Base-by-base conservation (phyloP, 768 basidiomycete species). In the Leccinum variicolor region DNA sequence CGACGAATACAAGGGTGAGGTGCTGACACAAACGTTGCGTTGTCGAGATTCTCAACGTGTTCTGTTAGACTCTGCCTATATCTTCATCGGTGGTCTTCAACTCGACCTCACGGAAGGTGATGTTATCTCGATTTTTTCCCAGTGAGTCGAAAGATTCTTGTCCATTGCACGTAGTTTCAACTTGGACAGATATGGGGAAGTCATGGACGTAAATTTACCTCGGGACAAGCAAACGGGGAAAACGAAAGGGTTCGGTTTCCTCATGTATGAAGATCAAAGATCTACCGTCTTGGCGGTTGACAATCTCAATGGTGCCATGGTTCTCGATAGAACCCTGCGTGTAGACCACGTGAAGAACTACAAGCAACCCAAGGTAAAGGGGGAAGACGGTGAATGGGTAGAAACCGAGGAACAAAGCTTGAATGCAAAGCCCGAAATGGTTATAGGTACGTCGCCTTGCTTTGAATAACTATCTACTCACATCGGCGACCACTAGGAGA, bases 181-280 rank as follows among this genome's bases (percentile, higher is more conserved):
- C 43, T 57, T 46, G 45, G 31, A 29, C 63, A 98, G 95, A 74
- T 98, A 91, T 75, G 96, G 96, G n/a, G 96, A 98, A 68, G 82
- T 98, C 33, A 87, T 94, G 78, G 94, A 99, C 67, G 77, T 98
- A 57, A 94, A 98, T 70, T 81, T 99, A 74, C 95, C 97, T 28
- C 83, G 95, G 50, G 94, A 97, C 76, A 95, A 94, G 69, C 81
- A 88, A 54, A 96, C 96, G 0, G 93, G 94, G 25, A 95, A 96
- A 69, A 79, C 88, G 0, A 86, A 77, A 67, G 97, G 97, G 2
- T 99, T 98, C 70, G 95, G 84, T 9, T 99, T 98, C 77, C 79
- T 98, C 61, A 98, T 98, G 97, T 99, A 98, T 73, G 94, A 96
- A 74, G 94, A 99, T 73, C 97, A 99, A 75, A 84, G 93, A 50